Evolutionary conservation across 345 rosid genomes (phyloP).

Genomic region (Arabis alpina): DNA sequence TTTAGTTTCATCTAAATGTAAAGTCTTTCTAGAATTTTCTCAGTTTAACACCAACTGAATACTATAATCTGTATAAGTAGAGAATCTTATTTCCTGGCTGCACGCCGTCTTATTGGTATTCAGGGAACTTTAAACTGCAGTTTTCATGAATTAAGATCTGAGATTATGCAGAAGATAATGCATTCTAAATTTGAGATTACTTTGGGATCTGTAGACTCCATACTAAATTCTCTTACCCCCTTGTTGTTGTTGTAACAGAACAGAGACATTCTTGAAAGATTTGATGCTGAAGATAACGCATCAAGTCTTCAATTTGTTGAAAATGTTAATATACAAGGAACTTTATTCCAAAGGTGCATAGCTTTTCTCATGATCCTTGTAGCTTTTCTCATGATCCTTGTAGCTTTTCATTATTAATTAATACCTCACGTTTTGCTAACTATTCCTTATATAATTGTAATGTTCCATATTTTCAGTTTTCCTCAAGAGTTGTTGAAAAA

Average conservation of each 20-base stretch:
- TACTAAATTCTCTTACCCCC: not conserved
- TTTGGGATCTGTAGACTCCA: slow-evolving; percentile 9
- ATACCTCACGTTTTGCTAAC: not conserved
- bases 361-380: not conserved
- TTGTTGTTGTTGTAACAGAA: slow-evolving; percentile 59
- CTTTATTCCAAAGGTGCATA: slow-evolving; percentile 72
- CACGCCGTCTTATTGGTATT: not conserved
- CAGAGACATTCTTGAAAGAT: slow-evolving; percentile 74
- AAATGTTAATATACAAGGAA: slow-evolving; percentile 64
- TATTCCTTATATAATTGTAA: not conserved
- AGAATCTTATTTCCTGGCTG: not conserved
- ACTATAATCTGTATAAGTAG: not conserved
- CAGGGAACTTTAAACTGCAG: too few species aligned
- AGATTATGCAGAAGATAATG: not conserved
- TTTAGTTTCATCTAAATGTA: not conserved
- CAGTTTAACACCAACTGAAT: not conserved
- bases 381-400: not conserved
- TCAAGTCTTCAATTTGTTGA: slow-evolving; percentile 78
- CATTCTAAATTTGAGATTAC: too few species aligned
- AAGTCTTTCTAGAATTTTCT: not conserved
- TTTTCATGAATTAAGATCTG: not conserved
- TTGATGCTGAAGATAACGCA: slow-evolving; percentile 68
- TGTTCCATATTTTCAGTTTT: slow-evolving; percentile 51
- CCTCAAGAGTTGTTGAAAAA: slow-evolving; percentile 68
- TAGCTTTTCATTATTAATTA: not conserved